These are phyloP conservation scores for Ilyonectria destructans DNA, from an alignment of 2,329 filamentous ascomycete genomes.

Conservation along the genomic window DNA sequence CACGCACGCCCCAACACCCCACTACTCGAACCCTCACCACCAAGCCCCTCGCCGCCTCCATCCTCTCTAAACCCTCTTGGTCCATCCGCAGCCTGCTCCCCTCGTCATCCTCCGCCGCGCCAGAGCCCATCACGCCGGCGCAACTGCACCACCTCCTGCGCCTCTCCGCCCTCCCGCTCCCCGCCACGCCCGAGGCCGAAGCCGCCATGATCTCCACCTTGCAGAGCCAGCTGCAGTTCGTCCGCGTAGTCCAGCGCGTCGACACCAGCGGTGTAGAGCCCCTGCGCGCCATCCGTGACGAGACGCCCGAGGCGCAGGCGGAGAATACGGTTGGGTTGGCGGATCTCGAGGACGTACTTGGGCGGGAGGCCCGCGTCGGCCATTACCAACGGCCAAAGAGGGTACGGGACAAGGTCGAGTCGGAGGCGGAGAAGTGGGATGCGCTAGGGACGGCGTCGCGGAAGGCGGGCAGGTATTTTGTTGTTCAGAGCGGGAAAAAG, in stretches of 20 bases:
- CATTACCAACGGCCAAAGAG: slow-evolving; percentile 64
- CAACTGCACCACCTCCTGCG: slow-evolving; percentile 89
- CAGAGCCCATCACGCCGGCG: slow-evolving; percentile 71
- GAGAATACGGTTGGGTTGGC: slow-evolving; percentile 74
- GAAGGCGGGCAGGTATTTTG: slow-evolving; percentile 81
- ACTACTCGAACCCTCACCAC: slow-evolving; percentile 32
- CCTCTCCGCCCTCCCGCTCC: slow-evolving; percentile 88
- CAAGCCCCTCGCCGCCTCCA: slow-evolving; percentile 50
- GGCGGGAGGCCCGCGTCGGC: slow-evolving; percentile 74
- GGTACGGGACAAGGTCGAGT: slow-evolving; percentile 56
- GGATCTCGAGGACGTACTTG: slow-evolving; percentile 70
- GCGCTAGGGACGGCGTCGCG: slow-evolving; percentile 77
- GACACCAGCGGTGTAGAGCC: slow-evolving; percentile 83
- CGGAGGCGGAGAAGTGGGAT: slow-evolving; percentile 77
- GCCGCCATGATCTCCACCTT: slow-evolving; percentile 81
- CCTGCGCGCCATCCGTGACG: slow-evolving; percentile 85
- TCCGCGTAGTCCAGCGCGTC: slow-evolving; percentile 87
- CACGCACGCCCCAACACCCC: slow-evolving; percentile 22
- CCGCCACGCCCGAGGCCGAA: slow-evolving; percentile 76
- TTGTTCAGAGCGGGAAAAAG: slow-evolving; percentile 77
- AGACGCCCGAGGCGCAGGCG: slow-evolving; percentile 75
- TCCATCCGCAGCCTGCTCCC: slow-evolving; percentile 85
- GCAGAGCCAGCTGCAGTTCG: slow-evolving; percentile 89
- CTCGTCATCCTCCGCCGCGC: slow-evolving; percentile 45
- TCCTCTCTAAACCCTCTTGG: slow-evolving; percentile 84